A percentile compares a stretch with the other conserved stretches of the same genome.
Conservation (phyloP, 2,329 filamentous ascomycete species). For the Beauveria rudraprayagi region DNA sequence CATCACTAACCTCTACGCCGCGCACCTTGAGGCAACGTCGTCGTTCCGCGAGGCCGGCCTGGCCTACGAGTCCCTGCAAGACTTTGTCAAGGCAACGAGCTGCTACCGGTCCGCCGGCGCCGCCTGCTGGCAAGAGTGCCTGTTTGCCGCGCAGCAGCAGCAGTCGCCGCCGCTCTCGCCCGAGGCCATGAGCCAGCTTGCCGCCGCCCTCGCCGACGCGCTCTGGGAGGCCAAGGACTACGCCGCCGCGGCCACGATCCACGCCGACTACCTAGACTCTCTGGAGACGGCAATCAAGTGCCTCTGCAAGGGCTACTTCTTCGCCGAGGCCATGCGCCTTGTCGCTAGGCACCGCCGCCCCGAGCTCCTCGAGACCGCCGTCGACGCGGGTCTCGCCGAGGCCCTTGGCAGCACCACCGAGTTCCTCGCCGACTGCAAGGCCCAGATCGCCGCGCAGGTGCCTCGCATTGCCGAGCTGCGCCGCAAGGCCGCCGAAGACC, state of each 20-base stretch:
- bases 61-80: constrained; percentile 77
- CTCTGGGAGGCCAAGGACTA: constrained; percentile 82
- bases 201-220: constrained; percentile 66
- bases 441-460: constrained; percentile 74
- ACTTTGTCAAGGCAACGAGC: constrained; percentile 66
- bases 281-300: constrained; percentile 62
- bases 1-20: constrained; percentile 72
- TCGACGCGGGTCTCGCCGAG: constrained; percentile 75
- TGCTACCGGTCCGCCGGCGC: constrained; percentile 76
- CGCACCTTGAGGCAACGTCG: constrained; percentile 65
- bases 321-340: constrained; percentile 80
- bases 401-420: constrained; percentile 78
- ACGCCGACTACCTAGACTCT: constrained; percentile 72
- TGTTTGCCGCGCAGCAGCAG: constrained; percentile 68
- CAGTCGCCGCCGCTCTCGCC: constrained; percentile 51
- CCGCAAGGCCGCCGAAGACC: constrained; percentile 72
- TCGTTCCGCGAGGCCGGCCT: constrained; percentile 80
- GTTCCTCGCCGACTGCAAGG: constrained; percentile 85
- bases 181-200: constrained; percentile 57
- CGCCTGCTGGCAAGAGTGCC: constrained; percentile 78
- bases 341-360: constrained; percentile 52
- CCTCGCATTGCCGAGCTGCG: constrained; percentile 79
- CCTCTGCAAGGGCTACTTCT: constrained; percentile 80
- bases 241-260: constrained; percentile 66
- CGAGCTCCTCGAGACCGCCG: constrained; percentile 55